Percentiles rank a stretch among this genome's conserved stretches.
phyloP scores from a whole-genome alignment of 805 yeast genomes.

The Saccharomyces eubayanus region DNA sequence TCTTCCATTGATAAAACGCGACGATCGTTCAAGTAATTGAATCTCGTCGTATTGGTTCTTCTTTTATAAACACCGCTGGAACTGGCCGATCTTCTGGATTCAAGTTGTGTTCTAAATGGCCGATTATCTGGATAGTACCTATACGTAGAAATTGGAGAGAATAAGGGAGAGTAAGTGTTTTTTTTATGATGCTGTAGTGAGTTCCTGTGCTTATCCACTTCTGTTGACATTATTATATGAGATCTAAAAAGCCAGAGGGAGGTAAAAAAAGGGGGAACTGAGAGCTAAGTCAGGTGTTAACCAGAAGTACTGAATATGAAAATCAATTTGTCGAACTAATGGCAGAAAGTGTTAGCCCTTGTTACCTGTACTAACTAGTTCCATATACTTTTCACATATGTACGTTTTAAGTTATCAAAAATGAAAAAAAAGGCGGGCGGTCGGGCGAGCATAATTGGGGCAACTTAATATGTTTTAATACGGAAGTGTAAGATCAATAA shows the following conservation, averaged over 20 bases:
- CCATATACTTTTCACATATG: background rate
- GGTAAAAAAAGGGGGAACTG: background rate
- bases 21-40: background rate
- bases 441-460: background rate
- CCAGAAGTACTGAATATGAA: background rate
- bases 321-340: background rate
- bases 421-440: background rate
- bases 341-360: background rate
- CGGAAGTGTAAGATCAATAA: background rate
- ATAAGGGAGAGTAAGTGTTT: conserved; percentile 15
- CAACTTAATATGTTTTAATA: background rate
- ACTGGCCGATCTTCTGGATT: conserved; percentile 16
- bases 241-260: background rate
- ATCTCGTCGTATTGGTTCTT: background rate
- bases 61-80: conserved; percentile 1
- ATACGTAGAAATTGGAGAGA: conserved; percentile 16
- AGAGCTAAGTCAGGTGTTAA: background rate
- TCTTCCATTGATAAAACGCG: background rate
- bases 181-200: background rate
- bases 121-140: conserved; percentile 1
- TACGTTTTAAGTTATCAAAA: background rate
- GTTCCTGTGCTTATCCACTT: background rate
- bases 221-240: background rate
- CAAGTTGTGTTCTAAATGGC: conserved; percentile 3
- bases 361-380: background rate